A percentile compares a stretch with the other conserved stretches of the same genome.
phyloP scores from a whole-genome alignment of 345 rosid species.

The Geranium rotundifolium region DNA sequence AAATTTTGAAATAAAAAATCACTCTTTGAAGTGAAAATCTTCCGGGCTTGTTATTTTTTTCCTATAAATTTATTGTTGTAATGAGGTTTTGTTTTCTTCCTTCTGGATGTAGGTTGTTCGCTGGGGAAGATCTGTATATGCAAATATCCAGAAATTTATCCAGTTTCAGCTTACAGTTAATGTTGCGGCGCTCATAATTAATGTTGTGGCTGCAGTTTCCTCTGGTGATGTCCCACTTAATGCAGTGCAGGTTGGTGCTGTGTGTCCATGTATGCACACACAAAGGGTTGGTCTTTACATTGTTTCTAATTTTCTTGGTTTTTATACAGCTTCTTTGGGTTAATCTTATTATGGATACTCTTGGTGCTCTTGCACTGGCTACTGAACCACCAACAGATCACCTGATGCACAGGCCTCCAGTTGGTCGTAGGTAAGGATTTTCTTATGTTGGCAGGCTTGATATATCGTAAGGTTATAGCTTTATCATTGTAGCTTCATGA shows the following conservation, averaged over 20 bases:
- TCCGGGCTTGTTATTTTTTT: no score
- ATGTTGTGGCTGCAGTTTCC: constrained; percentile 90
- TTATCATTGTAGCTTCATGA: not conserved
- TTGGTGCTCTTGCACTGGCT: constrained; percentile 95
- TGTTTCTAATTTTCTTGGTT: not conserved
- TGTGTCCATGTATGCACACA: not conserved
- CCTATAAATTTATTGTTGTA: not conserved
- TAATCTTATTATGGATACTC: constrained; percentile 97
- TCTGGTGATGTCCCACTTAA: constrained; percentile 95
- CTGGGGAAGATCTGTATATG: constrained; percentile 99
- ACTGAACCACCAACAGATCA: constrained; percentile 98
- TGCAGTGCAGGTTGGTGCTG: constrained; percentile 71
- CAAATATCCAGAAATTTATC: constrained; percentile 95
- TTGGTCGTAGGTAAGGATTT: constrained; percentile 70
- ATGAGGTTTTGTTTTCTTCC: not conserved
- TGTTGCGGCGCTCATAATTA: constrained; percentile 88
- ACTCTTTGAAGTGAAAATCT: no score
- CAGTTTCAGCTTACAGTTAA: constrained; percentile 97
- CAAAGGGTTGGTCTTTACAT: not conserved
- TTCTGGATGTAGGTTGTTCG: constrained; percentile 56
- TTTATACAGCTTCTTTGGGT: constrained; percentile 83
- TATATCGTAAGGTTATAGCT: no score
- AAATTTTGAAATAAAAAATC: no score
- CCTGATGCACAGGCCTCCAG: constrained; percentile 77
- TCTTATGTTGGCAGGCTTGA: not conserved